Percentiles rank a stretch among this genome's conserved stretches.
Conservation (phyloP, 2,329 filamentous ascomycete genomes). For the Aspergillus sclerotialis region DNA sequence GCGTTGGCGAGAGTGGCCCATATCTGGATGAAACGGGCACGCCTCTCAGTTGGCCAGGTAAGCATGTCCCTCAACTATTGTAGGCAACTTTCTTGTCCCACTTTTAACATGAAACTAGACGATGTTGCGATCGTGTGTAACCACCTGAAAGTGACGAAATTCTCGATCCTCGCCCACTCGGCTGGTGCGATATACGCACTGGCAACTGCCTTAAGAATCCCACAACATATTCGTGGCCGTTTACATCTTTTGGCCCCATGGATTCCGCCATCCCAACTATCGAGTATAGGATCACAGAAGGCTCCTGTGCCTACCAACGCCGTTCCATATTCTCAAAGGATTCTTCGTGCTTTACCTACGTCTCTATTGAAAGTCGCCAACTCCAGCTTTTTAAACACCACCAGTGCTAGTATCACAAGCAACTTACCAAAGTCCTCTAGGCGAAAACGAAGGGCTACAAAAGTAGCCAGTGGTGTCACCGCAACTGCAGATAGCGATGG, state of each 20-base stretch:
- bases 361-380: conserved; percentile 91
- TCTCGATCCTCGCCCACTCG: conserved; percentile 92
- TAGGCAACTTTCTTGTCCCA: neutral
- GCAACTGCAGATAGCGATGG: conserved; percentile 50
- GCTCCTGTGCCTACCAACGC: conserved; percentile 73
- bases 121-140: conserved; percentile 95
- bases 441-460: conserved; percentile 49
- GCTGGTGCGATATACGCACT: conserved; percentile 97
- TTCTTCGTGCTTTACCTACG: conserved; percentile 81
- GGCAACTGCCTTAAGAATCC: conserved; percentile 89
- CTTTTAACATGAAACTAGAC: conserved; percentile 33
- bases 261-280: conserved; percentile 95
- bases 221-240: conserved; percentile 86
- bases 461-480: conserved; percentile 28
- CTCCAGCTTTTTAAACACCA: conserved; percentile 88
- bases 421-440: conserved; percentile 63
- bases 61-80: conserved; percentile 26
- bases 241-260: conserved; percentile 84
- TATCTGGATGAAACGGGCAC: conserved; percentile 76
- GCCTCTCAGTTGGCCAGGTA: conserved; percentile 89
- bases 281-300: conserved; percentile 65
- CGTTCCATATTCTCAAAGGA: conserved; percentile 84
- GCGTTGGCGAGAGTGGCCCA: conserved; percentile 83
- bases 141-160: conserved; percentile 84
- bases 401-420: conserved; percentile 75